These are phyloP conservation scores for Eurotiales sp. DNA, from an alignment of 2,329 filamentous ascomycete species.

Conservation along the genomic window DNA sequence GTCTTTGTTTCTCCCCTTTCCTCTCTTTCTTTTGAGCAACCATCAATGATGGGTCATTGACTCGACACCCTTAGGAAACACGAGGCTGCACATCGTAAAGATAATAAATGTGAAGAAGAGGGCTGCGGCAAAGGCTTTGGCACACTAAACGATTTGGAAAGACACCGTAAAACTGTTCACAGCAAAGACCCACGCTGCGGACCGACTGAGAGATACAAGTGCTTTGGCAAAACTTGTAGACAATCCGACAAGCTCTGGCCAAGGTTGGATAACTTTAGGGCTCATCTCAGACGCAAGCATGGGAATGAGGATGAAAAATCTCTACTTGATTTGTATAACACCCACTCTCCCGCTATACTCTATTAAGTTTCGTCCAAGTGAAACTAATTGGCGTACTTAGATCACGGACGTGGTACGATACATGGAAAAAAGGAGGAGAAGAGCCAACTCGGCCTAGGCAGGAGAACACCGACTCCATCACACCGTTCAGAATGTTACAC, in stretches of 20 bases:
- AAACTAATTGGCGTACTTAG: not conserved
- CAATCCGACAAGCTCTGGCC: conserved; percentile 70
- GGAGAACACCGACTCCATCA: not conserved
- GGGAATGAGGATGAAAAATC: conserved; percentile 39
- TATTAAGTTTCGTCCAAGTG: not conserved
- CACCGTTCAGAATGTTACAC: not conserved
- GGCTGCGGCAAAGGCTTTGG: conserved; percentile 69
- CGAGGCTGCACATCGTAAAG: conserved; percentile 64
- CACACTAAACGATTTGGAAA: conserved; percentile 74
- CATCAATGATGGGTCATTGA: not conserved
- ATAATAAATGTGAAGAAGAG: conserved; percentile 57
- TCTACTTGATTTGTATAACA: conserved; percentile 45
- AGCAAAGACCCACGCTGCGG: conserved; percentile 44
- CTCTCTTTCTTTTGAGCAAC: too few species aligned
- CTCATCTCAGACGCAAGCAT: conserved; percentile 72
- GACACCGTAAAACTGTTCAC: conserved; percentile 74
- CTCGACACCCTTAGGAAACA: conserved; percentile 64
- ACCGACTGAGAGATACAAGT: conserved; percentile 56
- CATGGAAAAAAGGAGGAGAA: not conserved
- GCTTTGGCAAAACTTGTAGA: conserved; percentile 54
- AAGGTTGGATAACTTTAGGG: conserved; percentile 79
- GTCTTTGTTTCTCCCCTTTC: too few species aligned
- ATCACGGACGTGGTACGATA: conserved; percentile 30
- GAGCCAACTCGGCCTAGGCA: too few species aligned
- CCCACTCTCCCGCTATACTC: too few species aligned